Evolutionary conservation across 164 flowering plant species (phyloP).

Genomic region (Stephania cephalantha): DNA sequence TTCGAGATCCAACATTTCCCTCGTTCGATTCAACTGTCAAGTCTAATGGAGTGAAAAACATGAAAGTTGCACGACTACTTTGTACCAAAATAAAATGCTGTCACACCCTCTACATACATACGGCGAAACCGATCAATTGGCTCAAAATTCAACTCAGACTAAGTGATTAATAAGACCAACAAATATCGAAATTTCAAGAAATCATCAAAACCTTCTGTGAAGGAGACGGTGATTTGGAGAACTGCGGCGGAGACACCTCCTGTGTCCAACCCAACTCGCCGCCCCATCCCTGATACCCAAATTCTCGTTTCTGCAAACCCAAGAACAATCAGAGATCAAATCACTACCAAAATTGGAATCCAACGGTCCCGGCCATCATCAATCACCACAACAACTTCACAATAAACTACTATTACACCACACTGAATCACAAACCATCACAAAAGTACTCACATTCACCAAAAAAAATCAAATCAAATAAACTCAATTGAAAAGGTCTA

Average conservation of each 20-base stretch:
- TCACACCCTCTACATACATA: neutral
- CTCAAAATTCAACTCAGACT: neutral
- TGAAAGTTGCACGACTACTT: conserved; percentile 62
- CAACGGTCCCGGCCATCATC: neutral
- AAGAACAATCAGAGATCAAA: conserved; percentile 21
- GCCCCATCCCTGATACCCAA: conserved; percentile 27
- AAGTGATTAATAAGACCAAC: neutral
- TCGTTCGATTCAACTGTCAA: conserved; percentile 79
- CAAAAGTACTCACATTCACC: neutral
- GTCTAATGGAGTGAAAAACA: conserved; percentile 86
- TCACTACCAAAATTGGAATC: neutral
- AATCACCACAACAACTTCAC: neutral
- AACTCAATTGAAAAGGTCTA: neutral
- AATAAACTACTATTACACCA: neutral
- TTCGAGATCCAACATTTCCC: conserved; percentile 29
- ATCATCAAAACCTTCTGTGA: conserved; percentile 48
- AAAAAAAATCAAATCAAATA: neutral
- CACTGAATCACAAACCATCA: neutral
- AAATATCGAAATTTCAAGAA: conserved; percentile 1
- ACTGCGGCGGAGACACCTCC: conserved; percentile 35
- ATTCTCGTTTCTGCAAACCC: conserved; percentile 44
- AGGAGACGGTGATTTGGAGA: conserved; percentile 41
- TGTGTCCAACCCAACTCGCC: conserved; percentile 32
- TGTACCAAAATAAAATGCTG: conserved; percentile 9
- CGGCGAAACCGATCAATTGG: neutral